Evolutionary conservation across 2,329 filamentous ascomycete species (phyloP).

Genomic region (Boeremia lycopersici): DNA sequence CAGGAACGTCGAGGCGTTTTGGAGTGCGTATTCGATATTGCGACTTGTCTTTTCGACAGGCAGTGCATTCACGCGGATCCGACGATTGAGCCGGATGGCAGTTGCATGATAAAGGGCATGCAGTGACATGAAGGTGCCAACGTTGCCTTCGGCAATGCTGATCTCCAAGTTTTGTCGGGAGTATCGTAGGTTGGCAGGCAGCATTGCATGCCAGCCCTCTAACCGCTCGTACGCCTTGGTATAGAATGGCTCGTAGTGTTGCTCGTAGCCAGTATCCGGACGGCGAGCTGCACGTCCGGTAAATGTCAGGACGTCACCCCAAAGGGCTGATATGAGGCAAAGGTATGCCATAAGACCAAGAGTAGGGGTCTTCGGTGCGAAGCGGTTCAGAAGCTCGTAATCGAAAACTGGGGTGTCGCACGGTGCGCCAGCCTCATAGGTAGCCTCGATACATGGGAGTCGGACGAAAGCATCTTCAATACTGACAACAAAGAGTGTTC

Average conservation of each 20-base stretch:
- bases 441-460: conserved; percentile 65
- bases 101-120: conserved; percentile 71
- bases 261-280: conserved; percentile 51
- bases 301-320: conserved; percentile 67
- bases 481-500: conserved; percentile 61
- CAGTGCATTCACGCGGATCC: conserved; percentile 48
- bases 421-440: conserved; percentile 66
- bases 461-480: conserved; percentile 70
- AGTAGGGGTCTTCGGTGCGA: conserved; percentile 40
- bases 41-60: conserved; percentile 36
- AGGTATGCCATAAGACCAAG: conserved; percentile 63
- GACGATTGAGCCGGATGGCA: conserved; percentile 68
- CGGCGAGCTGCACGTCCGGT: conserved; percentile 60
- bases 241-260: conserved; percentile 59
- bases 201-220: conserved; percentile 62
- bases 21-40: conserved; percentile 40
- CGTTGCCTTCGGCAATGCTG: conserved; percentile 59
- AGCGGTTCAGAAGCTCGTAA: conserved; percentile 53
- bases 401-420: conserved; percentile 67
- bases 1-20: conserved; percentile 37
- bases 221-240: conserved; percentile 59
- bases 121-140: conserved; percentile 66
- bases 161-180: conserved; percentile 63
- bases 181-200: conserved; percentile 63
- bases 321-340: conserved; percentile 67